phyloP scores from a whole-genome alignment of 805 yeast species.

The Helenozyma rhizophorensis region DNA sequence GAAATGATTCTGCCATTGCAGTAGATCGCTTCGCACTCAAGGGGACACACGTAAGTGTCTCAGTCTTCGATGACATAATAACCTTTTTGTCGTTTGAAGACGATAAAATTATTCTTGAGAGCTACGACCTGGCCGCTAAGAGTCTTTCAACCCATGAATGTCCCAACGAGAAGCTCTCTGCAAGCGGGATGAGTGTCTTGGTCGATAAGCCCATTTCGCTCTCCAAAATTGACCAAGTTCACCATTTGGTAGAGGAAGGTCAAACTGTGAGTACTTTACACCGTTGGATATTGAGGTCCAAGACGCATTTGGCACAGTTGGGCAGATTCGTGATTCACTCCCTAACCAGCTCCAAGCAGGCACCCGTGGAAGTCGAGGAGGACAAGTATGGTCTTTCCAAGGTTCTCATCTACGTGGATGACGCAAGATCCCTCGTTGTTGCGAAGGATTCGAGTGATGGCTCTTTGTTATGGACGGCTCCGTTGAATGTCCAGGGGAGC shows the following conservation, averaged over 20 bases:
- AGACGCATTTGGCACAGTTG: constrained; percentile 31
- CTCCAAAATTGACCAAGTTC: constrained; percentile 23
- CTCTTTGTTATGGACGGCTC: constrained; percentile 5
- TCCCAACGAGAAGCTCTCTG: no score
- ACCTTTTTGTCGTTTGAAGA: no score
- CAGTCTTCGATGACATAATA: no score
- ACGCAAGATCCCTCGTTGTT: constrained; percentile 5
- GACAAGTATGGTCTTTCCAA: constrained; percentile 31
- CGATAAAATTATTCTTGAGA: not conserved
- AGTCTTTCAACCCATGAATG: no score
- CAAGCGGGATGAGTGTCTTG: constrained; percentile 17
- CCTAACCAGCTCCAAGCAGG: not conserved
- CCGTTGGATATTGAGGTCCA: constrained; percentile 27
- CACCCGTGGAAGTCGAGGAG: constrained; percentile 5
- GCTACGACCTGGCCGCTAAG: not conserved
- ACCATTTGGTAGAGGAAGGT: constrained; percentile 29
- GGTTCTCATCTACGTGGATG: constrained; percentile 25
- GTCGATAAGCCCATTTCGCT: constrained; percentile 30
- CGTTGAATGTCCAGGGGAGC: not conserved
- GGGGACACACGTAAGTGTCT: no score
- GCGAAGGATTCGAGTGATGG: constrained; percentile 12
- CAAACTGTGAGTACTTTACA: constrained; percentile 15
- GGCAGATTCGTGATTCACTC: constrained; percentile 25
- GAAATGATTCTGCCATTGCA: no score
- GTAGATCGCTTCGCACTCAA: no score